Evolutionary conservation across 768 basidiomycete species (phyloP), one percentile per base, ranked within the genome.

Genomic region (Tulasnella sp.): DNA sequence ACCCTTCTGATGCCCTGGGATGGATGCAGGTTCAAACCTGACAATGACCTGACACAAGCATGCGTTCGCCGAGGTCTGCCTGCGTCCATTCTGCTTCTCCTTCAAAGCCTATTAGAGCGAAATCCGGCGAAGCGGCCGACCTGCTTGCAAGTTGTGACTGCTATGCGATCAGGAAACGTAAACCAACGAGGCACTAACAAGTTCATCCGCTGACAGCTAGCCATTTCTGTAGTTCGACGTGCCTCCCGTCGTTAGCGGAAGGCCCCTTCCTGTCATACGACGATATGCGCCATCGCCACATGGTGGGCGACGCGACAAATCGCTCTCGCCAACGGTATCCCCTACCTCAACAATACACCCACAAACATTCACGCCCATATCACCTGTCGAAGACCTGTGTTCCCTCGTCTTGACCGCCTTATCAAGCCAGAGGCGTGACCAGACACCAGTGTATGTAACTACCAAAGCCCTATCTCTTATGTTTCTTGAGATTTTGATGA

Each of bases 91-190:
- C n/a, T 55, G 3, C 42, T 27, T 19, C n/a, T 59, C 27, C 45
- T 59, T 17, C 56, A 59, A 59, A 59, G 56, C 44, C 56, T 59
- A 9, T 21, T 59, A 30, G 25, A 49, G 17, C 45, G 9, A 9
- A 22, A 49, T 19, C 56, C 56, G 3, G 25, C n/a, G 2, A 59
- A 49, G 31, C 19, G 56, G 46, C 56, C 56, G 11, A 29, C 56
- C 11, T 59, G 27, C n/a, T 22, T n/a, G 46, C 56, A 50, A 17
- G 56, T 59, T 9, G 21, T 59, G 21, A 21, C 44, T 19, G 56
- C 56, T 3, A 49, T 59, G 49, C 45, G 25, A 31, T 49, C 56
- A 12, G 56, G 56, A n/a, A 59, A 59, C 15, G 56, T 59, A 19
- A 24, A 10, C 24, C 34, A 5, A 21, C 34, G 50, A 22, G 8